phyloP scores from a whole-genome alignment of 208 protist genomes.

The Trypanosoma theileri region DNA sequence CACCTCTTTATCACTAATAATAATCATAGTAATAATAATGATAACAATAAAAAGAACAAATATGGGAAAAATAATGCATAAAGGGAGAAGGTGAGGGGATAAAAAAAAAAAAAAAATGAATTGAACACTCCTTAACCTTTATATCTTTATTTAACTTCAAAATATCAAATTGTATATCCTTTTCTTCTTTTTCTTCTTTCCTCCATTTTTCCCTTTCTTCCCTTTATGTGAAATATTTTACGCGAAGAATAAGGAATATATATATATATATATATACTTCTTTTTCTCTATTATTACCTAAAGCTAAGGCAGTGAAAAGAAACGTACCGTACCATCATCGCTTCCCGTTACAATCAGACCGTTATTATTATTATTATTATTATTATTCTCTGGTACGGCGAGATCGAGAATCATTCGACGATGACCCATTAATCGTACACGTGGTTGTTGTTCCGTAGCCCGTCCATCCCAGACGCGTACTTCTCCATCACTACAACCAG shows the following conservation, averaged over 20 bases:
- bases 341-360: slow-evolving; percentile 48
- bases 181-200: not conserved
- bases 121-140: not conserved
- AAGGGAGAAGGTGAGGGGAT: not conserved
- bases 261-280: slow-evolving; percentile 10
- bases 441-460: slow-evolving; percentile 48
- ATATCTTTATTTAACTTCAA: no score
- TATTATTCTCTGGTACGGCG: slow-evolving; percentile 4
- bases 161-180: slow-evolving; percentile 6
- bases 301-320: slow-evolving; percentile 35
- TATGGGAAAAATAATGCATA: no score
- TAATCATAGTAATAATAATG: no score
- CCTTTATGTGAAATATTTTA: not conserved
- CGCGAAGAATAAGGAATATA: slow-evolving; percentile 6
- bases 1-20: no score
- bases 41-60: no score
- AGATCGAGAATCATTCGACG: slow-evolving; percentile 80
- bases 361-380: not conserved
- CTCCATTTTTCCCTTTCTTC: slow-evolving; percentile 19
- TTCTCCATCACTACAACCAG: slow-evolving; percentile 80
- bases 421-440: slow-evolving; percentile 63
- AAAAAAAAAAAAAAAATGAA: slow-evolving; percentile 26
- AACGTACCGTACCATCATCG: slow-evolving; percentile 74
- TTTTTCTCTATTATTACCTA: no score
- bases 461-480: slow-evolving; percentile 85